Base-by-base conservation (phyloP, 768 basidiomycete species). In the Candolleomyces aberdarensis region DNA sequence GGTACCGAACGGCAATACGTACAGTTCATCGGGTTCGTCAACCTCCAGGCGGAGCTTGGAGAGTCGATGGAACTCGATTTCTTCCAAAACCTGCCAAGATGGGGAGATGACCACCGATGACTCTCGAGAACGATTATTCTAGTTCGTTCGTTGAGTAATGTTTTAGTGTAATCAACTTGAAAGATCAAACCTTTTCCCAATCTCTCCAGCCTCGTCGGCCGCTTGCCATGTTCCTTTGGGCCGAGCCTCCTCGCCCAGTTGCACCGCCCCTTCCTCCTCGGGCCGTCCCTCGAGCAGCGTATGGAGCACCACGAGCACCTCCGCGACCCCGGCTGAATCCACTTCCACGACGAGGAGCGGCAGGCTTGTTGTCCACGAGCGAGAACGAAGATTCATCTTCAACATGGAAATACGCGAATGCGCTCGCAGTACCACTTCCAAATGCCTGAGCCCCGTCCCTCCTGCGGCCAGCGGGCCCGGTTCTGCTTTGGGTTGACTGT, bases 321-420 rank as follows among this genome's bases (percentile, higher is more conserved):
- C 79, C 78, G 56, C 87, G 82, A 55, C 88, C 87, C 58, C 87
- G 81, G 43, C 73, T 73, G 65, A 89, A 88, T 7, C 76, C 75
- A 39, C 83, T 82, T n/a, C 92, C 91, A 49, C 90, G 83, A 65
- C 91, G 85, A 39, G 86, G 82, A 49, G 86, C 78, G 44, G 85
- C 78, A 49, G 85, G 70, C 76, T 93, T 96, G 72, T 88, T 94
- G 70, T 98, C 96, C 52, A 99, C 97, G 54, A 99, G 81, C 20
- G 94, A 96, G 83, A 99, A 99, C 53, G 88, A 90, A 6, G 94
- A 90, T 76, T 99, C 97, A 70, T 99, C 97, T 75, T 98, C 97
- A 60, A 92, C 96, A 75, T 98, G 96, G 80, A 95, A 95, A 75
- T 96, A 97, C 7, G 94, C 92, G 70, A 98, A 98, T 14, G 94